Evolutionary conservation across 164 flowering plant genomes (phyloP).

Genomic region (grape (Vitis vinifera)): ASM3070453v1 NC_081809.1:1554501-1555000

Average conservation of each 20-base stretch:
- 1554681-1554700: slow-evolving; percentile 31
- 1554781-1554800: slow-evolving; percentile 3
- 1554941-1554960: slow-evolving; percentile 6
- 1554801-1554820: background rate
- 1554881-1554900: slow-evolving; percentile 7
- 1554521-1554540: too few relatives aligned
- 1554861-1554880: slow-evolving; percentile 17
- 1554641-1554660: slow-evolving; percentile 11
- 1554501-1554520: background rate
- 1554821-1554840: slow-evolving; percentile 8
- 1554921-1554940: slow-evolving; percentile 23
- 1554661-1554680: background rate
- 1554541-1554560: slow-evolving; percentile 12
- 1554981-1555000: too few relatives aligned
- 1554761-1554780: background rate
- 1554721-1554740: slow-evolving; percentile 34
- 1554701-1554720: slow-evolving; percentile 32
- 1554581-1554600: background rate
- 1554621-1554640: background rate
- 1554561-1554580: background rate
- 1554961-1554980: background rate
- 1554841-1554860: slow-evolving; percentile 8
- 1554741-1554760: background rate
- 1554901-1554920: slow-evolving; percentile 16
- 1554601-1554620: slow-evolving; percentile 20